phyloP scores from a whole-genome alignment of 108 stramenopile species.

The Cyclotella choctawhatcheeana region DNA sequence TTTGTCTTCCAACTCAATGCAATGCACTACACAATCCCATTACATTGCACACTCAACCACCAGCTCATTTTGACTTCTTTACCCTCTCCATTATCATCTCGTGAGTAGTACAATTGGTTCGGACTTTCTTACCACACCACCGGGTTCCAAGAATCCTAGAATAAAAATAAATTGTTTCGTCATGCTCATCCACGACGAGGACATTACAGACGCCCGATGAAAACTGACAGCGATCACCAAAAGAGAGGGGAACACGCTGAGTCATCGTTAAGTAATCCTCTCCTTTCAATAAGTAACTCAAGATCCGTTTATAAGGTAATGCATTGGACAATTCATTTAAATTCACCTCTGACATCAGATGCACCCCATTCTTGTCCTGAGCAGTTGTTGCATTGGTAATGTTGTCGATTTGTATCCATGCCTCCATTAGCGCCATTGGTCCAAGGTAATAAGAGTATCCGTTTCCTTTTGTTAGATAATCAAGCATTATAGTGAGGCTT shows the following conservation, averaged over 20 bases:
- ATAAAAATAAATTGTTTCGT: conserved; percentile 6
- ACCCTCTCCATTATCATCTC: neutral
- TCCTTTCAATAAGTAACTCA: neutral
- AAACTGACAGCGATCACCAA: neutral
- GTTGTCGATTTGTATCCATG: conserved; percentile 19
- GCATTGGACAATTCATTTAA: neutral
- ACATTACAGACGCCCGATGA: neutral
- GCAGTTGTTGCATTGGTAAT: conserved; percentile 11
- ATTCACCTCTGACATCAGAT: neutral
- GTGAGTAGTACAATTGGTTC: neutral
- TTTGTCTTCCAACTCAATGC: too few relatives aligned
- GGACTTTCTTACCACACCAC: conserved; percentile 3
- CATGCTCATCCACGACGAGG: neutral
- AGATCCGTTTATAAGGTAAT: neutral
- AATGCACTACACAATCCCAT: neutral
- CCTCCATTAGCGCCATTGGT: conserved; percentile 14
- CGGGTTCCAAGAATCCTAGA: neutral
- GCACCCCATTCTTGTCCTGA: neutral
- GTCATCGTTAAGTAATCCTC: neutral
- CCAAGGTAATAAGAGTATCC: conserved; percentile 14
- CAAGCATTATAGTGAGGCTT: conserved; percentile 11
- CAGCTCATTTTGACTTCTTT: neutral
- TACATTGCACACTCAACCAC: neutral
- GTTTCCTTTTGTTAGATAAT: conserved; percentile 9
- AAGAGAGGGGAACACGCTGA: neutral